Conservation (phyloP, 305 asterid genomes). For the Solanum hybrid region DNA sequence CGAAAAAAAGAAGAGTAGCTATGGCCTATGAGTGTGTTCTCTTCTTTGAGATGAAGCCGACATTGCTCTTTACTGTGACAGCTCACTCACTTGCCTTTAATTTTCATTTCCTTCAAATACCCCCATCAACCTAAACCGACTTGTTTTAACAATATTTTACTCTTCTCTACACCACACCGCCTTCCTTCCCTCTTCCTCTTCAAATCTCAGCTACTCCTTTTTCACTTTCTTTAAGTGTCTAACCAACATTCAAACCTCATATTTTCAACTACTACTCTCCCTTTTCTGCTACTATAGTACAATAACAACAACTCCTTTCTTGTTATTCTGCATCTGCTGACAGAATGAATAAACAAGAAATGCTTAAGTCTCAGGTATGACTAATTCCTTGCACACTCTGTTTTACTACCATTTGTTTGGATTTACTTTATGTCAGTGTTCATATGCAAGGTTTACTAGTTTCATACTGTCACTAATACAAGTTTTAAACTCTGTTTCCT, state of each 20-base stretch:
- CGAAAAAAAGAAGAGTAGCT: background rate
- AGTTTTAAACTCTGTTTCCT: background rate
- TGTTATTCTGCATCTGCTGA: background rate
- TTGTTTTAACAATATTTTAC: background rate
- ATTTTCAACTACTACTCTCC: background rate
- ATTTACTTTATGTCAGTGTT: background rate
- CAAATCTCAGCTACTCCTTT: background rate
- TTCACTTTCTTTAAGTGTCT: background rate
- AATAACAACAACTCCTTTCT: background rate
- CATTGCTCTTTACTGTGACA: constrained; percentile 10
- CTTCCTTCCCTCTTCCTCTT: background rate
- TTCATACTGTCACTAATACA: background rate
- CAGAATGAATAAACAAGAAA: constrained; percentile 51
- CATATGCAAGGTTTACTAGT: background rate
- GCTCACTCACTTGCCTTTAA: background rate
- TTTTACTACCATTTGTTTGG: background rate
- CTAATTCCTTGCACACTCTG: background rate
- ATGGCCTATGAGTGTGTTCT: background rate
- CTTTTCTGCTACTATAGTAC: background rate
- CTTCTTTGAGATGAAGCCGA: constrained; percentile 4
- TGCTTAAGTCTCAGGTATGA: constrained; percentile 56
- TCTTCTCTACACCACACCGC: background rate
- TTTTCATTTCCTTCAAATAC: background rate
- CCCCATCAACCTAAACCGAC: background rate
- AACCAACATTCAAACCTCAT: background rate